Conservation (phyloP, 768 basidiomycete genomes). For the Obba rivulosa region DNA sequence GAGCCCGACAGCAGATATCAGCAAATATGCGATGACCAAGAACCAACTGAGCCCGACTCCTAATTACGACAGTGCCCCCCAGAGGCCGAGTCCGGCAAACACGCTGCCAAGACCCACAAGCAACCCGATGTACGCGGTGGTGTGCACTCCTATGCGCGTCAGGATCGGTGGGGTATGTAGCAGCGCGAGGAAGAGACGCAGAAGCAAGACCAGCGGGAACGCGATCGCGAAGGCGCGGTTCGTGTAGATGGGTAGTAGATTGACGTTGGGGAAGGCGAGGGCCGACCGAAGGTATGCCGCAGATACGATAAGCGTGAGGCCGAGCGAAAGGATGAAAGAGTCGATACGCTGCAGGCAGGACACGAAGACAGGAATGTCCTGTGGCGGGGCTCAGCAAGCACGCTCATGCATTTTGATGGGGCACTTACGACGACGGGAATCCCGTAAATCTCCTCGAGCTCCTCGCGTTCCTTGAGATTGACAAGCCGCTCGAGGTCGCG, state of each 20-base stretch:
- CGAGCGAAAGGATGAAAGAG: constrained; percentile 64
- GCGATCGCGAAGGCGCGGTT: constrained; percentile 22
- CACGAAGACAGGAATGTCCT: constrained; percentile 78
- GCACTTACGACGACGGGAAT: constrained; percentile 71
- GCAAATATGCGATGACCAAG: background rate
- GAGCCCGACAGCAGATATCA: too few relatives aligned
- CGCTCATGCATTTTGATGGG: constrained; percentile 1
- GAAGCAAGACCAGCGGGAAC: constrained; percentile 22
- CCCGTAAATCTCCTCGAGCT: constrained; percentile 76
- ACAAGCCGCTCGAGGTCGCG: constrained; percentile 63
- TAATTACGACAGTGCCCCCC: constrained; percentile 55
- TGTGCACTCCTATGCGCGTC: constrained; percentile 70
- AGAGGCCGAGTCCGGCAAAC: constrained; percentile 67
- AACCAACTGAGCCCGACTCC: background rate
- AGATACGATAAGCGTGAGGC: constrained; percentile 56
- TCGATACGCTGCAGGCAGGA: constrained; percentile 74
- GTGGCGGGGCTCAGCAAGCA: constrained; percentile 1
- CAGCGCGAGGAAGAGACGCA: constrained; percentile 50
- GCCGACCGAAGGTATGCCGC: constrained; percentile 57
- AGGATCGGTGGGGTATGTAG: constrained; percentile 66
- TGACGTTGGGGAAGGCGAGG: constrained; percentile 24
- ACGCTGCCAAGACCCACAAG: constrained; percentile 63
- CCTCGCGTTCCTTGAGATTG: constrained; percentile 59
- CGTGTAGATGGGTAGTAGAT: constrained; percentile 12
- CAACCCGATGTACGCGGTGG: constrained; percentile 65